Conservation (phyloP, 768 basidiomycete genomes). For the Lactifluus piperatus region DNA sequence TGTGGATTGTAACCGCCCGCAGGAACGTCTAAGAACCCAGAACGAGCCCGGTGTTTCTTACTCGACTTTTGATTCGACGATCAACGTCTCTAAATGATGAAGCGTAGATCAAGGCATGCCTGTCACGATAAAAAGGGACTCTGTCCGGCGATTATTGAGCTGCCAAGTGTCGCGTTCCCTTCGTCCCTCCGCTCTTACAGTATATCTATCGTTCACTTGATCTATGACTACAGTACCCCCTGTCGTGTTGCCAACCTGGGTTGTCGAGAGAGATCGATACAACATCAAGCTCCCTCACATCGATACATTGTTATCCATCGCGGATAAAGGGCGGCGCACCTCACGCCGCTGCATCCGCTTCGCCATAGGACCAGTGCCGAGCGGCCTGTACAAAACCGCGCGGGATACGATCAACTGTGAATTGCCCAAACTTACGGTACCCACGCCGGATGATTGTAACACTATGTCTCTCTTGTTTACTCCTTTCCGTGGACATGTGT, state of each 20-base stretch:
- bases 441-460: neutral
- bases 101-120: too few species aligned
- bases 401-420: slow-evolving; percentile 6
- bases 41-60: too few species aligned
- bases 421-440: slow-evolving; percentile 7
- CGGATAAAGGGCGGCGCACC: slow-evolving; percentile 8
- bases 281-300: slow-evolving; percentile 3
- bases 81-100: too few species aligned
- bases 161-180: too few species aligned
- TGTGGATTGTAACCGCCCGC: neutral
- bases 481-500: neutral
- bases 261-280: slow-evolving; percentile 1
- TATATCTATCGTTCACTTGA: neutral
- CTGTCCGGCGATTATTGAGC: too few species aligned
- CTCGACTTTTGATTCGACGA: too few species aligned
- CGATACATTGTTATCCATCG: slow-evolving; percentile 4
- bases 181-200: neutral
- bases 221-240: neutral
- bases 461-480: neutral
- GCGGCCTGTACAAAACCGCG: slow-evolving; percentile 12
- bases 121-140: neutral
- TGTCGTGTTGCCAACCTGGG: slow-evolving; percentile 7
- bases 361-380: slow-evolving; percentile 6
- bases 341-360: neutral
- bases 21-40: neutral